Base-by-base conservation (phyloP, 352 stramenopile species). In the Phytopythium delawarense region DNA sequence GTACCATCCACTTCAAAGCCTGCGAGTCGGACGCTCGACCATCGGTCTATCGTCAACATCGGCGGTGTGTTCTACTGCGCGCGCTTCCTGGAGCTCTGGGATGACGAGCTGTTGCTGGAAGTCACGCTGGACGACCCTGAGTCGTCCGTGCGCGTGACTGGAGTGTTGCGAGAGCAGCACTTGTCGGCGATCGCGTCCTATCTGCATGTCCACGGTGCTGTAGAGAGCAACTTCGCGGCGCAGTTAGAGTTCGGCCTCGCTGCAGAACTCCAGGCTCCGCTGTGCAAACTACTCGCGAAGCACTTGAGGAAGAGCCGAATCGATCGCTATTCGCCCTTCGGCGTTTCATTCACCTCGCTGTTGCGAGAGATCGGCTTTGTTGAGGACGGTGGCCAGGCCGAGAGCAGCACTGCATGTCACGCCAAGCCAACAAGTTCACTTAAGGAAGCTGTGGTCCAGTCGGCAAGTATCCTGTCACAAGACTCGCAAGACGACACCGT, bases 111-210 rank as follows among this genome's bases (percentile, higher is more conserved):
- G 25, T 71, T 81, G 59, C 68, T 90, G 1, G 71, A 76, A 23
- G 66, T 89, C 32, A 72, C 63, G 0, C 84, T 87, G 71, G 78
- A 87, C 52, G 75, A 88, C 49, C 75, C 78, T 0, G 78, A 88
- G 35, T 66, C 67, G 0, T 70, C 72, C 12, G 57, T 67, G 0
- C 64, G 72, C n/a, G 79, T 75, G 54, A 61, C 78, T 4, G 55
- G 52, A 0, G 53, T 76, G 4, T 35, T 88, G 12, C 46, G 51
- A 4, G 74, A 89, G 54, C 46, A 40, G 0, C 62, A 88, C 1
- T 61, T 89, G 45, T 46, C 50, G 30, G 42, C 59, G 7, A 58
- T 89, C n/a, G 75, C 61, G 3, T 34, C 59, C 16, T 71, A 74
- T 40, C 51, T 89, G 35, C 55, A 77, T 46, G 56, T 35, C 0